Evolutionary conservation across 2,329 filamentous ascomycete genomes (phyloP).

Genomic region (Arthrobotrys sphaeroides): DNA sequence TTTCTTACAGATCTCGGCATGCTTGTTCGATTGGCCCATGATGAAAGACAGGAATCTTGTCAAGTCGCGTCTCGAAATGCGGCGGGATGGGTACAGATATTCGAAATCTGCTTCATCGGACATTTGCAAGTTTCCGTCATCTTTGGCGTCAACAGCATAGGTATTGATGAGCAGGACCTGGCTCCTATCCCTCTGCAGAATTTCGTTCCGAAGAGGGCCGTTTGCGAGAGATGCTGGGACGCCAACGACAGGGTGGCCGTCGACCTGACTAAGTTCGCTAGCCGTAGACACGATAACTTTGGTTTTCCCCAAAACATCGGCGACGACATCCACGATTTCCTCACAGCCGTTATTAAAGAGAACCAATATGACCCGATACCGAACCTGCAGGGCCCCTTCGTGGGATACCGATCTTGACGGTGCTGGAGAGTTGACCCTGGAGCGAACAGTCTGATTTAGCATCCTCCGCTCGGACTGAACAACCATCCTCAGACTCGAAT

Average conservation of each 20-base stretch:
- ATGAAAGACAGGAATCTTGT: slow-evolving; percentile 82
- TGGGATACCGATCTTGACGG: slow-evolving; percentile 46
- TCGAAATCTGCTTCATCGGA: slow-evolving; percentile 82
- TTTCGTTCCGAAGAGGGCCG: slow-evolving; percentile 67
- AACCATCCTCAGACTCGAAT: slow-evolving; percentile 48
- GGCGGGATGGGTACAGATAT: slow-evolving; percentile 79
- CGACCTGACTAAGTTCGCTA: slow-evolving; percentile 62
- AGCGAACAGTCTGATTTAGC: slow-evolving; percentile 47
- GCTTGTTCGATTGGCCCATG: slow-evolving; percentile 79
- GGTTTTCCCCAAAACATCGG: slow-evolving; percentile 80
- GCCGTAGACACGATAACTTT: slow-evolving; percentile 70
- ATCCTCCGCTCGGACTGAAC: slow-evolving; percentile 53
- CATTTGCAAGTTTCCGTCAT: slow-evolving; percentile 68
- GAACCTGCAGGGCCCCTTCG: slow-evolving; percentile 38
- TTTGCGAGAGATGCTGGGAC: slow-evolving; percentile 35
- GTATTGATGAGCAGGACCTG: slow-evolving; percentile 77
- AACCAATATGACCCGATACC: slow-evolving; percentile 66
- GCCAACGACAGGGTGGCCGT: slow-evolving; percentile 40
- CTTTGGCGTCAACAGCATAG: slow-evolving; percentile 75
- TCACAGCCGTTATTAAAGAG: slow-evolving; percentile 77
- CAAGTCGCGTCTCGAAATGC: slow-evolving; percentile 78
- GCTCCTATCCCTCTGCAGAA: slow-evolving; percentile 69
- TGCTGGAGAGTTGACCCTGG: slow-evolving; percentile 49
- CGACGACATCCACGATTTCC: slow-evolving; percentile 76
- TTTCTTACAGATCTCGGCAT: slow-evolving; percentile 80